These are phyloP conservation scores for Magnaporthiopsis rhizophila DNA, from an alignment of 2,329 filamentous ascomycete genomes.

Conservation along the genomic window DNA sequence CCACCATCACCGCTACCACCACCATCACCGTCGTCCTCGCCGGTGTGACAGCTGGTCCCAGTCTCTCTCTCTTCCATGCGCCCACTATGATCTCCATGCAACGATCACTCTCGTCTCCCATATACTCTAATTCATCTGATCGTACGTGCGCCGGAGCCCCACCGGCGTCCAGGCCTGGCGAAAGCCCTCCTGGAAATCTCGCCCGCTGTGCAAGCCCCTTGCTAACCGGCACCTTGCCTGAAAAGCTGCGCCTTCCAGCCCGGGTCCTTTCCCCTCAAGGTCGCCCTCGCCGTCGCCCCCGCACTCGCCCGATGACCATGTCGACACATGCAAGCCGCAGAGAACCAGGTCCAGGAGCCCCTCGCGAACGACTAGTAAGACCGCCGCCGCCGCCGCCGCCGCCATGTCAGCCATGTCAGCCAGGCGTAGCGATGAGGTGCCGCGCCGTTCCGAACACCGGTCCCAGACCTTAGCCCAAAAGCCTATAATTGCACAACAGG, in stretches of 20 bases:
- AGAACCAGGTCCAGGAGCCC: constrained; percentile 49
- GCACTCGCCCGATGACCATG: constrained; percentile 39
- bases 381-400: constrained; percentile 31
- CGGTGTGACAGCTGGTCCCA: constrained; percentile 10
- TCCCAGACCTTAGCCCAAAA: constrained; percentile 33
- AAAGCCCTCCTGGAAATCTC: background rate
- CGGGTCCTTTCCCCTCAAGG: constrained; percentile 40
- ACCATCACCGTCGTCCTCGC: background rate
- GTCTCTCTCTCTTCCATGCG: constrained; percentile 28
- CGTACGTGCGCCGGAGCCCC: constrained; percentile 32
- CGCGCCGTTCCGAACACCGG: constrained; percentile 30
- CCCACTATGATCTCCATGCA: constrained; percentile 55
- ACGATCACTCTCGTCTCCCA: constrained; percentile 54
- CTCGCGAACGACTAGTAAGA: constrained; percentile 23
- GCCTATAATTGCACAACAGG: constrained; percentile 40
- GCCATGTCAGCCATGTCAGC: constrained; percentile 19
- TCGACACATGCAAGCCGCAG: constrained; percentile 34
- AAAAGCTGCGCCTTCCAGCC: constrained; percentile 39
- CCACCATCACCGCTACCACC: background rate
- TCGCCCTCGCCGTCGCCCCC: constrained; percentile 48
- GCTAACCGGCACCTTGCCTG: background rate
- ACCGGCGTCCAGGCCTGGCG: background rate
- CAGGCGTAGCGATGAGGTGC: constrained; percentile 35
- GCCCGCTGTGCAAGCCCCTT: background rate
- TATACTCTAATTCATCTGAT: constrained; percentile 47